These are phyloP conservation scores for Tephrocybe sp. DNA, from an alignment of 768 basidiomycete species.

Conservation along the genomic window DNA sequence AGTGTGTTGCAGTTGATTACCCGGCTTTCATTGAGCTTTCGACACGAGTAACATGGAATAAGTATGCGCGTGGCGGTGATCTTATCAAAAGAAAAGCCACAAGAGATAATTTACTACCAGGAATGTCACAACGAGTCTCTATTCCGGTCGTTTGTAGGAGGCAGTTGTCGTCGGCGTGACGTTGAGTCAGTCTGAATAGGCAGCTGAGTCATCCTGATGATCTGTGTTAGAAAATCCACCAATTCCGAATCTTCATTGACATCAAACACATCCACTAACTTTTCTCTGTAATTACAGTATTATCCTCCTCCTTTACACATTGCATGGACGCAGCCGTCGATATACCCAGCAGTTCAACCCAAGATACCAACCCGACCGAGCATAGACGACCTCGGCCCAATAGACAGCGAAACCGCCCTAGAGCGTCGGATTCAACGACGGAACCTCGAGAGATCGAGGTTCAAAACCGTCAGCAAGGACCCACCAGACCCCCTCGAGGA, in stretches of 20 bases:
- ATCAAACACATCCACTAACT: background rate
- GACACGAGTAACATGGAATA: too few relatives aligned
- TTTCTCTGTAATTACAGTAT: background rate
- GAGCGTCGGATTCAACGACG: constrained; percentile 2
- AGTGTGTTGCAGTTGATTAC: too few relatives aligned
- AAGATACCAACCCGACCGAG: constrained; percentile 2
- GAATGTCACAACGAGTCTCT: too few relatives aligned
- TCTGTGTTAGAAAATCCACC: background rate
- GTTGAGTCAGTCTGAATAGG: background rate
- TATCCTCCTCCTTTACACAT: background rate
- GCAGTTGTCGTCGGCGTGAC: too few relatives aligned
- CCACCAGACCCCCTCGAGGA: constrained; percentile 1
- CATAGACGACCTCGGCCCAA: constrained; percentile 6
- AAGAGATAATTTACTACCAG: too few relatives aligned
- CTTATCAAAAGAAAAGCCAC: too few relatives aligned
- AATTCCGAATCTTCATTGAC: background rate
- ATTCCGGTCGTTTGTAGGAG: too few relatives aligned
- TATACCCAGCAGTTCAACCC: constrained; percentile 9
- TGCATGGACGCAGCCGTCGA: constrained; percentile 13
- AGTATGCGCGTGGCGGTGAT: too few relatives aligned
- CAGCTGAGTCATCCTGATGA: background rate
- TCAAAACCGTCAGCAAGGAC: background rate
- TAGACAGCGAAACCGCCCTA: constrained; percentile 10
- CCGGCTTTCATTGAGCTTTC: too few relatives aligned
- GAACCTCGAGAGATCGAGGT: constrained; percentile 6